These are phyloP conservation scores for Chimonanthus salicifolius DNA, from an alignment of 164 flowering plant genomes.

Conservation along the genomic window DNA sequence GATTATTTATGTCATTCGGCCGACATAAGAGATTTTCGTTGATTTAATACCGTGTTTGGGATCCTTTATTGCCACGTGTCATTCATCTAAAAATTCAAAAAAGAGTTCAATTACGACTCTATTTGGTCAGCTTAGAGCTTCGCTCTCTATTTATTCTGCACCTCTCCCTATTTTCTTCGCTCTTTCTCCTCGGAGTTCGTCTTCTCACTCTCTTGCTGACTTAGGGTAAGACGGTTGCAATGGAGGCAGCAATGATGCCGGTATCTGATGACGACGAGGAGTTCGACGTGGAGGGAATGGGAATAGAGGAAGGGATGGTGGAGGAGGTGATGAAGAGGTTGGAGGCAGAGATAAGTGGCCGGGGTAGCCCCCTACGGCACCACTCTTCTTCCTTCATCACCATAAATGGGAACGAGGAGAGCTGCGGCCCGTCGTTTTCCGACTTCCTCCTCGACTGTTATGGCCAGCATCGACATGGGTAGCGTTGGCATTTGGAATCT, in stretches of 20 bases:
- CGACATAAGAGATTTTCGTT: no score
- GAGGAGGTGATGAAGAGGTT: constrained; percentile 16
- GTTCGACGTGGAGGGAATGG: constrained; percentile 5
- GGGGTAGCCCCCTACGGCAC: neutral
- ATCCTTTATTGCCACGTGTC: no score
- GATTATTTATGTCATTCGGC: no score
- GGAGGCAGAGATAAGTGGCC: constrained; percentile 8
- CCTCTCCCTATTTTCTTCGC: neutral
- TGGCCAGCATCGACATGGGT: constrained; percentile 18
- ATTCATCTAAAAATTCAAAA: no score
- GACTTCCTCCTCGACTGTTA: constrained; percentile 14
- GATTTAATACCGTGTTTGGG: no score
- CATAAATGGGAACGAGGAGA: constrained; percentile 21
- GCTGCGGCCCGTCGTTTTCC: constrained; percentile 22
- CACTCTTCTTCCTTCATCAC: constrained; percentile 7
- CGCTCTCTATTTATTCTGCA: neutral
- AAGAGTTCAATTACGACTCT: no score
- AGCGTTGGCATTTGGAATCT: constrained; percentile 7
- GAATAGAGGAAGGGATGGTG: constrained; percentile 13
- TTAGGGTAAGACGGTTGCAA: neutral
- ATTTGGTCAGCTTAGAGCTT: no score
- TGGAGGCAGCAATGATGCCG: neutral
- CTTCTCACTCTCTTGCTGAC: neutral
- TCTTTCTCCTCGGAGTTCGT: neutral
- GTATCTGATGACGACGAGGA: constrained; percentile 4